Base-by-base conservation (phyloP, 139 green algal species). In the Monoraphidium neglectum region DNA sequence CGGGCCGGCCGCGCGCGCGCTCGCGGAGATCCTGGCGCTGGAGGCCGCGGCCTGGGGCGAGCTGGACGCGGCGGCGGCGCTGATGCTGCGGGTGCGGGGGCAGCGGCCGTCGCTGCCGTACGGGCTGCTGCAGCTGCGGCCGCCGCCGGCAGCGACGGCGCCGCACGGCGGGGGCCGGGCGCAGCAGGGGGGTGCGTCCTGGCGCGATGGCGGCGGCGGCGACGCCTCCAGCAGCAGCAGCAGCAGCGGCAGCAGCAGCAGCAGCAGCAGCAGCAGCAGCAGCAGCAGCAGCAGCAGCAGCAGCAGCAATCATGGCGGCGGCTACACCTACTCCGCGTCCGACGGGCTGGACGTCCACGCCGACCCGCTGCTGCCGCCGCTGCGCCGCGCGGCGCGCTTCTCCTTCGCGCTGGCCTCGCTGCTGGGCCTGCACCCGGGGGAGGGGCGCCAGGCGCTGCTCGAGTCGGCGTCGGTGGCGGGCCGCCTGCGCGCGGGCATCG, bases 121-220 rank as follows among this genome's bases (percentile, higher is more conserved):
- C n/a, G 84, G 84, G 3, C 47, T 89, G 57, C 63, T 81, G 46
- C 77, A 82, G 74, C 79, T 89, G 49, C 79, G 82, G 23, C 83
- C 83, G 2, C 40, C 54, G 37, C 68, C 69, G 6, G n/a, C n/a
- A n/a, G n/a, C n/a, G n/a, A n/a, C n/a, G n/a, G 15, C 32, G 57
- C 73, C 47, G 33, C 6, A 21, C 26, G n/a, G 15, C 13, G 3
- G 24, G 4, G 65, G 36, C 23, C 2, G 59, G 49, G 28, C 28
- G 67, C 15, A 23, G 64, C 59, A 8, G 13, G 4, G 36, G 32
- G 4, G 32, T 15, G 4, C n/a, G 23, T 26, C n/a, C 28, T 10
- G 24, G 26, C 56, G 69, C 53, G 40, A 36, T 33, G 26, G 54
- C n/a, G 49, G 38, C 64, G 49, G 64, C 36, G 43, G 43, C 43